Conservation (phyloP, 805 yeast species). For the Candida silvatica region DNA sequence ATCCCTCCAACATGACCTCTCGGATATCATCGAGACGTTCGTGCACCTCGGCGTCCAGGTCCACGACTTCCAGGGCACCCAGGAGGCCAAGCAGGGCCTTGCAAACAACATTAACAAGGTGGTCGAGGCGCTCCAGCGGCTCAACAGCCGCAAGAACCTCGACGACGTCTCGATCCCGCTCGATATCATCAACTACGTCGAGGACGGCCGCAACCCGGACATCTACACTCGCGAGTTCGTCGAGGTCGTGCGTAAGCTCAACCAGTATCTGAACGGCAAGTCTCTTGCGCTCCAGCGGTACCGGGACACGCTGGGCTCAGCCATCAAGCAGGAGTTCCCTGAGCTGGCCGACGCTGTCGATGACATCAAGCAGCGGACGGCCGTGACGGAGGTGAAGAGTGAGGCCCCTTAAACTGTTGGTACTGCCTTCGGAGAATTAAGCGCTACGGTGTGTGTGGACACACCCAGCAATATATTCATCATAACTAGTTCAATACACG, state of each 20-base stretch:
- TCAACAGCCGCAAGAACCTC: conserved; percentile 22
- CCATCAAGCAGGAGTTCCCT: conserved; percentile 73
- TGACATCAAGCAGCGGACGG: conserved; percentile 33
- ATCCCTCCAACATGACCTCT: conserved; percentile 29
- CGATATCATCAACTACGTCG: conserved; percentile 86
- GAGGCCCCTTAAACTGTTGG: too few relatives aligned
- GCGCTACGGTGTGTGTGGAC: too few relatives aligned
- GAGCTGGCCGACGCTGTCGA: conserved; percentile 54
- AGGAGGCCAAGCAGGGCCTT: conserved; percentile 59
- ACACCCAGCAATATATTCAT: too few relatives aligned
- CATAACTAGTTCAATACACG: too few relatives aligned
- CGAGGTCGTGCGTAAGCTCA: conserved; percentile 84
- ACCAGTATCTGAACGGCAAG: conserved; percentile 82
- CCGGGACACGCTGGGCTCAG: conserved; percentile 56
- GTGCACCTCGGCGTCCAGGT: conserved; percentile 86
- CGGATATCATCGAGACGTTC: conserved; percentile 64
- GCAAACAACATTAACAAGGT: conserved; percentile 34
- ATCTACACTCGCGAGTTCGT: conserved; percentile 95
- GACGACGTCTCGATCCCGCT: conserved; percentile 51
- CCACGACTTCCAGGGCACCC: conserved; percentile 89
- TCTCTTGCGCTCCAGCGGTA: conserved; percentile 50
- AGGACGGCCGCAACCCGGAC: conserved; percentile 95
- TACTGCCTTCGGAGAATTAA: too few relatives aligned
- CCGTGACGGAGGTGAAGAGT: too few relatives aligned
- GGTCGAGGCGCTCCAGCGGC: conserved; percentile 29